A percentile compares a stretch with the other conserved stretches of the same genome.
Evolutionary conservation across 2,329 filamentous ascomycete genomes (phyloP).

Genomic region (Aurifilum marmelostoma): DNA sequence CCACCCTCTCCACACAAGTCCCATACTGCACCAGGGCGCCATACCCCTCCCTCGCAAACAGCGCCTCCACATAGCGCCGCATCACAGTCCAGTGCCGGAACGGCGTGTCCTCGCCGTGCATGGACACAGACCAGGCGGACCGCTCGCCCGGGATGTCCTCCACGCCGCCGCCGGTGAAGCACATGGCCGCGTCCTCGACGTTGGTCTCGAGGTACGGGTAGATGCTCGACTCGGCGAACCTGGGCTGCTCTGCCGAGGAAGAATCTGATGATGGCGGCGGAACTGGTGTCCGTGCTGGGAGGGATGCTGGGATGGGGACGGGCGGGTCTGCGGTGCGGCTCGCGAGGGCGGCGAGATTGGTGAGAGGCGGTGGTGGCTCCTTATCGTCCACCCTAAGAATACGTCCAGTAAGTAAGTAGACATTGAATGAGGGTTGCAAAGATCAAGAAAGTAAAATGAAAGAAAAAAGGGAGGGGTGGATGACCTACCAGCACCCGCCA

Average conservation of each 20-base stretch:
- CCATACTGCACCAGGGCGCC: slow-evolving; percentile 55
- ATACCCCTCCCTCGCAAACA: slow-evolving; percentile 58
- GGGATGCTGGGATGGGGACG: slow-evolving; percentile 46
- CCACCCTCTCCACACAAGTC: slow-evolving; percentile 64
- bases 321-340: slow-evolving; percentile 54
- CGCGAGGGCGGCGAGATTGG: slow-evolving; percentile 51
- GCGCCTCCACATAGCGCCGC: slow-evolving; percentile 53
- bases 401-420: neutral
- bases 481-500: slow-evolving; percentile 58
- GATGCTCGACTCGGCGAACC: slow-evolving; percentile 61
- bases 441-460: no score
- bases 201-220: slow-evolving; percentile 59
- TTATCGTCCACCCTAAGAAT: slow-evolving; percentile 46
- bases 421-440: neutral
- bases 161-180: slow-evolving; percentile 49
- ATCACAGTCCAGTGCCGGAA: slow-evolving; percentile 66
- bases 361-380: slow-evolving; percentile 43
- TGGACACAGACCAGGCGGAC: slow-evolving; percentile 45
- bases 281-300: slow-evolving; percentile 50
- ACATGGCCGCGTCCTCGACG: slow-evolving; percentile 62
- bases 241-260: slow-evolving; percentile 41
- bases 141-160: slow-evolving; percentile 52
- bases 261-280: slow-evolving; percentile 33
- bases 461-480: no score
- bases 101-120: slow-evolving; percentile 61